These are phyloP conservation scores for Haberlea rhodopensis DNA, from an alignment of 257 asterid species.

Conservation along the genomic window DNA sequence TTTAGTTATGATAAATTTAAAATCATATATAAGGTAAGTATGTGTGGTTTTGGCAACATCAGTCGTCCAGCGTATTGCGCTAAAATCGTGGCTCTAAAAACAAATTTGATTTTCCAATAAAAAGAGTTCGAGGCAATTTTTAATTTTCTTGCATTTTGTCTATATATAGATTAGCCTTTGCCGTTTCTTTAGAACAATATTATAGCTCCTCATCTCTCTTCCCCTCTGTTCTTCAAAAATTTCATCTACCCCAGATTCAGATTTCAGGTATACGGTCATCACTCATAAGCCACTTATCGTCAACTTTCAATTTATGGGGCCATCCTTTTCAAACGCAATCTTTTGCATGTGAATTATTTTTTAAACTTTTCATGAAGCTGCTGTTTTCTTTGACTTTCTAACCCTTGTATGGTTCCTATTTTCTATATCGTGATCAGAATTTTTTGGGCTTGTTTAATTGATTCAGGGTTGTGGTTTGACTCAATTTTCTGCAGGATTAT, in stretches of 20 bases:
- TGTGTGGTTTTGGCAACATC: not conserved
- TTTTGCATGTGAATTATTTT: constrained; percentile 20
- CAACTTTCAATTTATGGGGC: constrained; percentile 17
- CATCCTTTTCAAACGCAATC: constrained; percentile 14
- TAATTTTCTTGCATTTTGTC: not conserved
- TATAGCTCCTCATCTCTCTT: constrained; percentile 11
- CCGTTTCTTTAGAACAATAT: constrained; percentile 23
- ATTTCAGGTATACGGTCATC: constrained; percentile 31
- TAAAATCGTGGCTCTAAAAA: not conserved
- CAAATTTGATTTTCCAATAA: not conserved
- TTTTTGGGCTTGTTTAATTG: constrained; percentile 10
- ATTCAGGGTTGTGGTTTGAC: constrained; percentile 17
- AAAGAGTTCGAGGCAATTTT: not conserved
- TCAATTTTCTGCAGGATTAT: constrained; percentile 10
- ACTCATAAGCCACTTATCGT: not conserved
- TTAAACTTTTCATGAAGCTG: constrained; percentile 17
- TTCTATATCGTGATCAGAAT: constrained; percentile 13
- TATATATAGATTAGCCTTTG: not conserved
- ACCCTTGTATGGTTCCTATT: not conserved
- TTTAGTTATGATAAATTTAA: too few relatives aligned
- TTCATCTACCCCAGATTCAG: constrained; percentile 15
- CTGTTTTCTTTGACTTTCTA: not conserved
- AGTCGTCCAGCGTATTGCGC: not conserved
- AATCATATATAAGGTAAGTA: too few relatives aligned
- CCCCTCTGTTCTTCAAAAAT: constrained; percentile 29